Percentiles rank a stretch among this genome's conserved stretches.
Conservation (phyloP, 1,139 yeast species). For the Lodderomyces orthopsilosis region DNA sequence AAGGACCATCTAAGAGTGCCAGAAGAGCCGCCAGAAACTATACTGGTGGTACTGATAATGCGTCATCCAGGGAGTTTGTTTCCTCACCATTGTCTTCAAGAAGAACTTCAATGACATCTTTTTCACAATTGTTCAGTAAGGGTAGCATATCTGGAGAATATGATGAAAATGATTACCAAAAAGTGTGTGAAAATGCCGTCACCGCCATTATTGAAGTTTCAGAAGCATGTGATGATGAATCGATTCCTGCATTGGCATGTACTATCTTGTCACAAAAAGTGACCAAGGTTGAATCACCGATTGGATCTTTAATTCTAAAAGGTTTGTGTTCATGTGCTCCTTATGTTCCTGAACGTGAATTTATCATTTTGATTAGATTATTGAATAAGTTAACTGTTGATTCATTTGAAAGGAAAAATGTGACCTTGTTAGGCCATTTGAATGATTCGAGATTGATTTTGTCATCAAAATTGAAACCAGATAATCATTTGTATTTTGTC, state of each 20-base stretch:
- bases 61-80: slow-evolving; percentile 6
- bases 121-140: slow-evolving; percentile 14
- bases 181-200: slow-evolving; percentile 59
- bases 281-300: slow-evolving; percentile 38
- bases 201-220: slow-evolving; percentile 73
- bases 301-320: slow-evolving; percentile 45
- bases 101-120: slow-evolving; percentile 19
- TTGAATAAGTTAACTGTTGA: slow-evolving; percentile 40
- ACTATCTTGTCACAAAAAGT: slow-evolving; percentile 83
- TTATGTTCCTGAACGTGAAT: slow-evolving; percentile 57
- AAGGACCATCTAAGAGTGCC: slow-evolving; percentile 21
- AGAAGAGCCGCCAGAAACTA: slow-evolving; percentile 19
- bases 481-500: slow-evolving; percentile 49
- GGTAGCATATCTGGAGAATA: slow-evolving; percentile 17
- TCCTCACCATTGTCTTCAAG: slow-evolving; percentile 15
- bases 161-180: slow-evolving; percentile 30
- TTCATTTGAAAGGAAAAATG: slow-evolving; percentile 33
- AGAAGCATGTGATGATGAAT: slow-evolving; percentile 64
- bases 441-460: slow-evolving; percentile 51
- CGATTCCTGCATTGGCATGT: slow-evolving; percentile 76
- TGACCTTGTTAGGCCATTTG: slow-evolving; percentile 34
- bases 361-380: slow-evolving; percentile 49
- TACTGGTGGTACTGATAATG: slow-evolving; percentile 7
- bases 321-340: slow-evolving; percentile 63
- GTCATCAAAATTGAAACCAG: slow-evolving; percentile 43